Evolutionary conservation across 768 basidiomycete genomes (phyloP), one percentile per base, ranked within the genome.

Genomic region (Amanita pallidorosea): DNA sequence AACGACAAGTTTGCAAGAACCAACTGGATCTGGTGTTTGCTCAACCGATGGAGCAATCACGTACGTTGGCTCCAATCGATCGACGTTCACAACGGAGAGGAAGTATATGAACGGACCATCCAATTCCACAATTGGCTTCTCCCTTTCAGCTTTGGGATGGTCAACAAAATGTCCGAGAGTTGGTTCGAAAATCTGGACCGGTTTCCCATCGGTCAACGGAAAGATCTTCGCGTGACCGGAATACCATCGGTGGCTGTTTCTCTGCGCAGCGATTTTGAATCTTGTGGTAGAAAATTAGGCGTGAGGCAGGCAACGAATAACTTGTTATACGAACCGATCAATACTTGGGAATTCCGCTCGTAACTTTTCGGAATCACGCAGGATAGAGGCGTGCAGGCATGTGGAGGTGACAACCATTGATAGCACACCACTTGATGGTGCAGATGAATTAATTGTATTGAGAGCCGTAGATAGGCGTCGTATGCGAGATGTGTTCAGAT

Each of bases 381-480:
- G 75, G 52, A 96, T 88, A 25, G 80, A 73, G 0, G 95, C 91
- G 65, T 96, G 93, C 31, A 95, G 70, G 4, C 83, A 74, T 12
- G 88, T 87, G 9, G 93, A 97, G 5, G 83, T 77, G 42, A 97
- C 94, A 54, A 98, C 89, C 31, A 78, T 69, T n/a, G 92, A 85
- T n/a, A 66, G 44, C 35, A 58, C 50, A 7, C 57, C 58, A 41
- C 54, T 58, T 8, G 66, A 54, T 36, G 61, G 47, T 31, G 51
- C 53, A 2, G 64, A 66, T 36, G 70, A 59, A 13, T 64, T 58
- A 11, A 63, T 58, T 13, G 69, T 73, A 34, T 80, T 77, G 52
- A 72, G 68, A 2, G 81, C 78, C 46, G 88, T 62, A 34, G 75
- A 71, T 38, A 88, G 66, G 1, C 73, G 76, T 20, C 63, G 63